These are phyloP conservation scores for Ceratocystiopsis brevicomis DNA, from an alignment of 2,329 filamentous ascomycete genomes.

Conservation along the genomic window DNA sequence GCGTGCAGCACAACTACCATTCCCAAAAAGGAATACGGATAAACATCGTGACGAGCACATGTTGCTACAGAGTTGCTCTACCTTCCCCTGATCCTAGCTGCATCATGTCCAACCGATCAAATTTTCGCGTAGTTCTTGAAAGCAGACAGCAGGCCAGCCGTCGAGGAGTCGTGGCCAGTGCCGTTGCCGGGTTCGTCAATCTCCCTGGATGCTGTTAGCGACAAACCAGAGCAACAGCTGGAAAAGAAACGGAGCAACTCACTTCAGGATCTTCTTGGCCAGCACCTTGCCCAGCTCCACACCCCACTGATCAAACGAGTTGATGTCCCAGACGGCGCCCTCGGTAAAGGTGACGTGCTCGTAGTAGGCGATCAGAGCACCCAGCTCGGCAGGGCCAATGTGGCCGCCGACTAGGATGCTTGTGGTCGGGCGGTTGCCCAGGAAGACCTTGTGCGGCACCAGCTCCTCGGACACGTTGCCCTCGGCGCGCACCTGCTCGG, in stretches of 20 bases:
- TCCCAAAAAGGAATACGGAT: too few relatives aligned
- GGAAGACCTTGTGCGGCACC: slow-evolving; percentile 96
- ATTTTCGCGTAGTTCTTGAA: slow-evolving; percentile 60
- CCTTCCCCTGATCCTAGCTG: too few relatives aligned
- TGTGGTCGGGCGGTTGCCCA: slow-evolving; percentile 92
- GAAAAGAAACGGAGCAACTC: slow-evolving; percentile 10
- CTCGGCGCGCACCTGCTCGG: slow-evolving; percentile 61
- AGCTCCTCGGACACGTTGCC: slow-evolving; percentile 49
- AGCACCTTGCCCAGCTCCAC: slow-evolving; percentile 94
- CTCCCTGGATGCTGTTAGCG: slow-evolving; percentile 28
- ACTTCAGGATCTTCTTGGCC: slow-evolving; percentile 68
- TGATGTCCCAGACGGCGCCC: slow-evolving; percentile 97
- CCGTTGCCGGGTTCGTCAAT: slow-evolving; percentile 60
- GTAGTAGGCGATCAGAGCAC: slow-evolving; percentile 94
- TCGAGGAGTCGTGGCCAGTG: slow-evolving; percentile 66
- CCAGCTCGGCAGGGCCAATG: slow-evolving; percentile 86
- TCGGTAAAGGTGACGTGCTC: slow-evolving; percentile 97
- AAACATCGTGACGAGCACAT: too few relatives aligned
- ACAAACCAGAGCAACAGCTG: slow-evolving; percentile 5
- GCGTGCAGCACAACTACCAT: too few relatives aligned
- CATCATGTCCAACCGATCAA: slow-evolving; percentile 10
- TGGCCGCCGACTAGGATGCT: slow-evolving; percentile 76
- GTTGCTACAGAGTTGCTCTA: too few relatives aligned
- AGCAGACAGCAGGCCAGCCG: slow-evolving; percentile 70
- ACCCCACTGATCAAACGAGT: slow-evolving; percentile 99